These are phyloP conservation scores for Sclerotinia minor DNA, from an alignment of 2,329 filamentous ascomycete species.

Conservation along the genomic window DNA sequence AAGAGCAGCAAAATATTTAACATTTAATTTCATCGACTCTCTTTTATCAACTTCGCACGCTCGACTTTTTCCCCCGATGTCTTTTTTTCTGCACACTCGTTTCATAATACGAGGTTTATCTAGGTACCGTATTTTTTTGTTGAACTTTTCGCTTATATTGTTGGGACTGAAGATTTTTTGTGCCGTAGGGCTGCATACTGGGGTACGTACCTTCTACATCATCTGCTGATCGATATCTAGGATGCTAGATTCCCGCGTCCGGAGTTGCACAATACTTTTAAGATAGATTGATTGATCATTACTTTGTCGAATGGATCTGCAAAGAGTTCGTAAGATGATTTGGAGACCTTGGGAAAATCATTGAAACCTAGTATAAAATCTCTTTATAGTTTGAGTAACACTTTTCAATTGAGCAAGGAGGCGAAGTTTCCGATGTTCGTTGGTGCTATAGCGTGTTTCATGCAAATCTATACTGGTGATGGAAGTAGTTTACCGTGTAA, in stretches of 20 bases:
- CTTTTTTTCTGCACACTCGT: background rate
- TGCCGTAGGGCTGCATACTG: conserved; percentile 14
- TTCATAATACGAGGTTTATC: background rate
- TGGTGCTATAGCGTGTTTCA: background rate
- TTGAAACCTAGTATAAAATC: too few relatives aligned
- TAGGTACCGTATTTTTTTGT: background rate
- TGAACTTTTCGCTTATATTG: background rate
- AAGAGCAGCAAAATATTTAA: background rate
- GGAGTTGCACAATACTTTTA: background rate
- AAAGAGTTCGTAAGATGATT: background rate
- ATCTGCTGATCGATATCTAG: background rate
- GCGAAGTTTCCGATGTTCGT: background rate
- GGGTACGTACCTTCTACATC: background rate
- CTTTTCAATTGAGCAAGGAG: too few relatives aligned
- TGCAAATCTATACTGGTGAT: too few relatives aligned
- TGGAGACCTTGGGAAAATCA: background rate
- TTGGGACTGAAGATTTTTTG: background rate
- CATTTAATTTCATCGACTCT: background rate
- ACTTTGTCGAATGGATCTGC: background rate
- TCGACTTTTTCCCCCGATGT: background rate
- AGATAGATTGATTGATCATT: too few relatives aligned
- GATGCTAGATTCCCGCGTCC: too few relatives aligned
- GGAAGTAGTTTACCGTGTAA: too few relatives aligned
- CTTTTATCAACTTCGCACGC: background rate
- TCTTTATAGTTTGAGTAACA: too few relatives aligned